These are phyloP conservation scores for Lasiosphaeria hispida DNA, from an alignment of 495 filamentous ascomycete genomes.

Conservation along the genomic window DNA sequence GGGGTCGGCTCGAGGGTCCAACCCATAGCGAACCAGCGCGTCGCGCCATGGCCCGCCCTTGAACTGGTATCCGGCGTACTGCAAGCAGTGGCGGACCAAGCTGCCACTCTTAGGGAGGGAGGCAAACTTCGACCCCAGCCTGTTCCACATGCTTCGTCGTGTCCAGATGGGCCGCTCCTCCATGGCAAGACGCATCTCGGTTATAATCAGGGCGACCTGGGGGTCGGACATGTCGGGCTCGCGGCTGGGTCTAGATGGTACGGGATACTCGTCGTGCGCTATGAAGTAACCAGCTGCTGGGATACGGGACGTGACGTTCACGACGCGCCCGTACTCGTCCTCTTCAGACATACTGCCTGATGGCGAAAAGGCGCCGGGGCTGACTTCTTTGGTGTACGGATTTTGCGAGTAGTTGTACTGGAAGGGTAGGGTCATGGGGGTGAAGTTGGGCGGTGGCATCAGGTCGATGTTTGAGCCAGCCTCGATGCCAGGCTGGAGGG, in stretches of 20 bases:
- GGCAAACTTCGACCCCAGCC: constrained; percentile 49
- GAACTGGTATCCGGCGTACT: constrained; percentile 86
- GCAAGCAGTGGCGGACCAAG: constrained; percentile 61
- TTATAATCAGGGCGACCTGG: constrained; percentile 57
- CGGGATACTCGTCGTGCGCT: constrained; percentile 51
- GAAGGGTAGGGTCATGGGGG: constrained; percentile 64
- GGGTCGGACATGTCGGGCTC: constrained; percentile 45
- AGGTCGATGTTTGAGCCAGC: constrained; percentile 60
- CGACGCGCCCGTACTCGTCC: constrained; percentile 29
- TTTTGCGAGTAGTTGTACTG: constrained; percentile 61
- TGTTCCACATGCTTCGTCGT: constrained; percentile 71
- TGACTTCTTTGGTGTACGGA: constrained; percentile 44
- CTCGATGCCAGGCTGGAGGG: constrained; percentile 64
- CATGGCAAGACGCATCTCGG: constrained; percentile 58
- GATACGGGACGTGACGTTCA: constrained; percentile 44
- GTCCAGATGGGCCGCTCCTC: constrained; percentile 81
- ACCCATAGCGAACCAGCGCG: constrained; percentile 74
- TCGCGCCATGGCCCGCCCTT: constrained; percentile 87
- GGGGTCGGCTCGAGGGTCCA: constrained; percentile 77
- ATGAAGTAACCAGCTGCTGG: constrained; percentile 60
- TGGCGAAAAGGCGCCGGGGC: constrained; percentile 28
- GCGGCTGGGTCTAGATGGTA: constrained; percentile 34
- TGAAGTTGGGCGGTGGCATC: constrained; percentile 76
- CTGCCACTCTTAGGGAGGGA: constrained; percentile 40
- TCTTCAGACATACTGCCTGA: constrained; percentile 28